Evolutionary conservation across 2,329 filamentous ascomycete genomes (phyloP).

Genomic region (Sclerotinia borealis): DNA sequence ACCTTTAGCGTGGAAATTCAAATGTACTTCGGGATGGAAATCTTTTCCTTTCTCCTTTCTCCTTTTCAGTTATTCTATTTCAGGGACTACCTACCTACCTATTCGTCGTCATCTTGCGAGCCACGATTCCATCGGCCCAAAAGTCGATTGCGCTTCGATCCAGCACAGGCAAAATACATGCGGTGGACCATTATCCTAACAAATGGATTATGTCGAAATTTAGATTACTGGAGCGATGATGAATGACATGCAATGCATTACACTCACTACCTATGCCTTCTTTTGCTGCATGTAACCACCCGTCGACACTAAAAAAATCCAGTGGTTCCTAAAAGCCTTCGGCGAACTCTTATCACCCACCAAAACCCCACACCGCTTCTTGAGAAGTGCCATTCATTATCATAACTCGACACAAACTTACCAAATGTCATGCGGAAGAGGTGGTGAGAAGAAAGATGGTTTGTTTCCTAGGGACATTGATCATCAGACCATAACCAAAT

Average conservation of each 20-base stretch:
- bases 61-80: not conserved
- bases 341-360: not conserved
- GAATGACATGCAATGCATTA: not conserved
- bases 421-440: not conserved
- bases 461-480: not conserved
- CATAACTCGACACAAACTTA: not conserved
- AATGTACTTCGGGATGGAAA: not conserved
- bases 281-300: not conserved
- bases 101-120: constrained; percentile 1
- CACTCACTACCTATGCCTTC: not conserved
- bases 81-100: not conserved
- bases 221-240: not conserved
- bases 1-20: not conserved
- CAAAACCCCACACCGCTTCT: not conserved
- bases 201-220: not conserved
- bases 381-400: not conserved
- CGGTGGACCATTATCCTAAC: not conserved
- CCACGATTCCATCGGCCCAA: not conserved
- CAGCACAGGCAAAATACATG: not conserved
- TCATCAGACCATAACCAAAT: not conserved
- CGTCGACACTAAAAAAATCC: not conserved
- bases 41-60: not conserved
- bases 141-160: not conserved
- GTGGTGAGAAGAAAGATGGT: not conserved
- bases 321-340: not conserved